phyloP scores from a whole-genome alignment of 2,329 filamentous ascomycete genomes.

The Aspergillus awamori region DNA sequence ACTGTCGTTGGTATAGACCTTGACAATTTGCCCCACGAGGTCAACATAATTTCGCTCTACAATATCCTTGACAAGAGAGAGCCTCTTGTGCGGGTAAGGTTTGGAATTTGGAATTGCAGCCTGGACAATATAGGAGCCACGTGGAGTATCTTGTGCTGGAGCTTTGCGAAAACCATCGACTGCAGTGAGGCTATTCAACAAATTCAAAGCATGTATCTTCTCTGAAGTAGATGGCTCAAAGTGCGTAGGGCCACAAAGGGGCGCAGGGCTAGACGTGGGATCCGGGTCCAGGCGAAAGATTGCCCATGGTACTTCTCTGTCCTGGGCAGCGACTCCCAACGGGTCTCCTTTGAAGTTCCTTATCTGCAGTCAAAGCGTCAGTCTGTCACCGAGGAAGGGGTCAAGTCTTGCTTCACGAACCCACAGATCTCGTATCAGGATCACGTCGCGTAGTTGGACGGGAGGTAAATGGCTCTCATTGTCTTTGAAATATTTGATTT shows the following conservation, averaged over 20 bases:
- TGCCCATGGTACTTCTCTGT: slow-evolving; percentile 35
- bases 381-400: background rate
- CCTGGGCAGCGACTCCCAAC: slow-evolving; percentile 32
- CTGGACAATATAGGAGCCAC: slow-evolving; percentile 2
- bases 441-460: slow-evolving; percentile 61
- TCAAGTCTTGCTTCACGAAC: slow-evolving; percentile 40
- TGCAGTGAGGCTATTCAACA: slow-evolving; percentile 28
- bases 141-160: background rate
- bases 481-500: slow-evolving; percentile 64
- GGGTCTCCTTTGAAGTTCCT: slow-evolving; percentile 22
- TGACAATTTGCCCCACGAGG: slow-evolving; percentile 72
- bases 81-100: slow-evolving; percentile 35
- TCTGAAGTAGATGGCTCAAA: slow-evolving; percentile 33
- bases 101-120: slow-evolving; percentile 12
- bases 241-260: slow-evolving; percentile 32
- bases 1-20: slow-evolving; percentile 48
- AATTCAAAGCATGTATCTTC: slow-evolving; percentile 29
- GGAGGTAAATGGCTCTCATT: slow-evolving; percentile 48
- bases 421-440: slow-evolving; percentile 63
- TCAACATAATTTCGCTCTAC: slow-evolving; percentile 63
- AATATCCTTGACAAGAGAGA: slow-evolving; percentile 67
- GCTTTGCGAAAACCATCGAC: slow-evolving; percentile 17
- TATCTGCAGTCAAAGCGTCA: slow-evolving; percentile 21
- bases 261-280: slow-evolving; percentile 22
- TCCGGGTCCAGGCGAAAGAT: slow-evolving; percentile 36